Evolutionary conservation across 148 eudicot genomes (phyloP).

Genomic region (Rhododendron henanense): DNA sequence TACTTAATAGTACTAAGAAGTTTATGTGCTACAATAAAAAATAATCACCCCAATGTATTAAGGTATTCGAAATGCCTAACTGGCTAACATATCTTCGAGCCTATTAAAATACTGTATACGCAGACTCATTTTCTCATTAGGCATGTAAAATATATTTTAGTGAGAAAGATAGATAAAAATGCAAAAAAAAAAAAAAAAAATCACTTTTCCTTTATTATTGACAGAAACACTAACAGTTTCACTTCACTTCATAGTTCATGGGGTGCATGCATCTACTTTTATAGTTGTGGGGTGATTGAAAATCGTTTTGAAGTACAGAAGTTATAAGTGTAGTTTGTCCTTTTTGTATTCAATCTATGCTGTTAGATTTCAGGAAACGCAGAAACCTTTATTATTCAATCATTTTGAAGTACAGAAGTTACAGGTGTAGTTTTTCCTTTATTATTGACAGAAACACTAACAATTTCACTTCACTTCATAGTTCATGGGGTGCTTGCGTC

Average conservation of each 20-base stretch:
- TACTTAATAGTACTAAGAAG: background rate
- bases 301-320: background rate
- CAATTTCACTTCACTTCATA: background rate
- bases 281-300: background rate
- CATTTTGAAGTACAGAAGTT: too few species aligned
- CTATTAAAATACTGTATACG: background rate
- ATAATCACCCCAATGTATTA: background rate
- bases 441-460: background rate
- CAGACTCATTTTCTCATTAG: background rate
- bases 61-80: background rate
- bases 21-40: background rate
- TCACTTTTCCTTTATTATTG: background rate
- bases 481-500: background rate
- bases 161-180: background rate
- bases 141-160: background rate
- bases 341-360: background rate
- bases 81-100: background rate
- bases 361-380: background rate
- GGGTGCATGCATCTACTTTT: background rate
- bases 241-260: background rate
- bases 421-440: too few species aligned
- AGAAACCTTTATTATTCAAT: background rate
- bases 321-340: background rate
- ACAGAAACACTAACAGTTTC: background rate
- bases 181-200: background rate